Evolutionary conservation across 2,329 filamentous ascomycete species (phyloP).

Genomic region (Cladorrhinum sp.): DNA sequence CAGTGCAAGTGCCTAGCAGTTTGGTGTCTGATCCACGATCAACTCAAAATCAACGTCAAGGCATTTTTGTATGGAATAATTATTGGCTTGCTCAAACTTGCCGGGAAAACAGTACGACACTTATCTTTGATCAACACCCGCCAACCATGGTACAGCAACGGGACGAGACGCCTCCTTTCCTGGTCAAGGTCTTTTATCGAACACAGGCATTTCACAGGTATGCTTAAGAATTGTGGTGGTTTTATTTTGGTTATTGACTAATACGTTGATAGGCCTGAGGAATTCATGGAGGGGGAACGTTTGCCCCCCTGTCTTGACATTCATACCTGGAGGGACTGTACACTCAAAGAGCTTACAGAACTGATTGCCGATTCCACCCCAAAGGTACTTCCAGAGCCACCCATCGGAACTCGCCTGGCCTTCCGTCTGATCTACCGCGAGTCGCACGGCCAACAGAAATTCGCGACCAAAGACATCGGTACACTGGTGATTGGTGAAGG

Average conservation of each 20-base stretch:
- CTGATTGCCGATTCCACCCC: slow-evolving; percentile 67
- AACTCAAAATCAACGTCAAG: not conserved
- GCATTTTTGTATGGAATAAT: not conserved
- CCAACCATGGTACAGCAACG: slow-evolving; percentile 50
- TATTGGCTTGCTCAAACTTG: not conserved
- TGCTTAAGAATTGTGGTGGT: not conserved
- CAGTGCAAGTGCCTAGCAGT: not conserved
- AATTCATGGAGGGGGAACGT: slow-evolving; percentile 56
- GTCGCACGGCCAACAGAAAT: slow-evolving; percentile 54
- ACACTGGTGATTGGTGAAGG: slow-evolving; percentile 72
- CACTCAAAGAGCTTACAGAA: slow-evolving; percentile 74
- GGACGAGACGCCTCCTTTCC: slow-evolving; percentile 73
- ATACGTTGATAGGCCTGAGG: slow-evolving; percentile 55
- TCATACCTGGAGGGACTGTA: slow-evolving; percentile 83
- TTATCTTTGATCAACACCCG: not conserved
- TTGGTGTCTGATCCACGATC: not conserved
- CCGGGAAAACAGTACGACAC: not conserved
- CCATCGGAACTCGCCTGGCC: slow-evolving; percentile 77
- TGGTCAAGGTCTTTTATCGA: slow-evolving; percentile 81
- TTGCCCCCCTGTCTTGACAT: slow-evolving; percentile 70
- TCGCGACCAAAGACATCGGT: slow-evolving; percentile 76
- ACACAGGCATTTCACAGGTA: slow-evolving; percentile 70
- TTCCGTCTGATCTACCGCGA: slow-evolving; percentile 87
- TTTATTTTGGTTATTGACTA: not conserved
- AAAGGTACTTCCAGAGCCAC: slow-evolving; percentile 66